Base-by-base conservation (phyloP, 805 yeast species). In the Metschnikowia corniflorae region DNA sequence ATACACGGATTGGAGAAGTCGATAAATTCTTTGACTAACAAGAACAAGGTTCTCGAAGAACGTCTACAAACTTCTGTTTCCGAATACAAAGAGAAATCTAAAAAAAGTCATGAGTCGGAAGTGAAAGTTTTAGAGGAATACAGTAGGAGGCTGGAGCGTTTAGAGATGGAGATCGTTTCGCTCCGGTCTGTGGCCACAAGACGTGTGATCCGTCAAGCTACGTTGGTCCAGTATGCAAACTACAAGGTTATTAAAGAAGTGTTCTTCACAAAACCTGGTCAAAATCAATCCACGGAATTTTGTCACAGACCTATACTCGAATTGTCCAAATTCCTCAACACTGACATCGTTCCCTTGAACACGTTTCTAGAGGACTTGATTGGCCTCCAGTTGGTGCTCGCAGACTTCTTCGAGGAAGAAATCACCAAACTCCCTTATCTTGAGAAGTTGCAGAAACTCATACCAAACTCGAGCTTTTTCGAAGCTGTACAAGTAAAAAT, bases 401-500 rank as follows among this genome's bases (percentile, higher is more conserved):
- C 26, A 15, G 47, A 43, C 2, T 27, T 55, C 3, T 46, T 56
- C 26, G 31, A 29, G n/a, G 34, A 40, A 29, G 38, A 38, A 3
- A 27, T 32, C 7, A 18, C 40, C 5, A 32, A 39, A 25, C 39
- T 56, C 6, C 58, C 59, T 10, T 49, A 51, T 28, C 36, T 55
- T n/a, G 33, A 31, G 1, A 41, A 49, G 13, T 35, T 56, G 1
- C 14, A 44, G 16, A 44, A 43, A 20, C 44, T 57, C 2, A 43
- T 63, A 5, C 65, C 61, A 6, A 38, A 37, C 33, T 5, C 45
- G 22, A 16, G 41, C 48, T 45, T 61, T 51, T 45, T 41, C 40
- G 57, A 63, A 26, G 46, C 63, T 16, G 58, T 68, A 4, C 61
- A 60, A 32, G 52, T 52, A 26, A 65, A 63, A 37, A 67, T 64